Evolutionary conservation across 768 basidiomycete species (phyloP).

Genomic region (Trametes maxima): DNA sequence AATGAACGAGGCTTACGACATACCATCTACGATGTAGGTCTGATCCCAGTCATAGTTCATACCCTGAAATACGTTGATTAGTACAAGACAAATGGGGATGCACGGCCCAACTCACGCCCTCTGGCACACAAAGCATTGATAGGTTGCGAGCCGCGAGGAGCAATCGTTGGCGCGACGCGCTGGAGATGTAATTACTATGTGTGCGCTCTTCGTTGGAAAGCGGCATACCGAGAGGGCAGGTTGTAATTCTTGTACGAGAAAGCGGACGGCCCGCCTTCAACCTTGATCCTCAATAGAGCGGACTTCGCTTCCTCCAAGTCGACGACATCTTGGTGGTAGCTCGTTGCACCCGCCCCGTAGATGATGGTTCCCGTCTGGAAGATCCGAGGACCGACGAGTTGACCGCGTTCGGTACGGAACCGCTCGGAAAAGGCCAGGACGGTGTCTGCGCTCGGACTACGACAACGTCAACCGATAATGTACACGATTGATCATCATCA

Average conservation of each 20-base stretch:
- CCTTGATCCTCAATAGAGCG: slow-evolving; percentile 68
- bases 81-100: not conserved
- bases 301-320: slow-evolving; percentile 63
- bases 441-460: slow-evolving; percentile 65
- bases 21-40: slow-evolving; percentile 79
- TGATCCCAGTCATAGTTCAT: slow-evolving; percentile 82
- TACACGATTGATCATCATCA: slow-evolving; percentile 3
- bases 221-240: slow-evolving; percentile 58
- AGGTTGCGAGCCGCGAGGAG: slow-evolving; percentile 61
- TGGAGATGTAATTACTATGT: slow-evolving; percentile 22
- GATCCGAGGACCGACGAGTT: slow-evolving; percentile 69
- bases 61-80: slow-evolving; percentile 40
- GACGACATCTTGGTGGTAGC: slow-evolving; percentile 63
- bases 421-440: slow-evolving; percentile 67
- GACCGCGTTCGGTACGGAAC: slow-evolving; percentile 66
- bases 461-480: not conserved
- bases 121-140: slow-evolving; percentile 72
- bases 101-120: slow-evolving; percentile 50
- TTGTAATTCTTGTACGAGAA: slow-evolving; percentile 84
- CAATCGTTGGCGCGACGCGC: slow-evolving; percentile 69
- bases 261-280: slow-evolving; percentile 67
- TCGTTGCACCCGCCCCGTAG: slow-evolving; percentile 51
- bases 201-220: too few species aligned
- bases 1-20: not conserved
- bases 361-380: slow-evolving; percentile 71